A percentile compares a stretch with the other conserved stretches of the same genome.
Evolutionary conservation across 345 rosid species (phyloP).

Genomic region (Psidium friedrichsthalianum): DNA sequence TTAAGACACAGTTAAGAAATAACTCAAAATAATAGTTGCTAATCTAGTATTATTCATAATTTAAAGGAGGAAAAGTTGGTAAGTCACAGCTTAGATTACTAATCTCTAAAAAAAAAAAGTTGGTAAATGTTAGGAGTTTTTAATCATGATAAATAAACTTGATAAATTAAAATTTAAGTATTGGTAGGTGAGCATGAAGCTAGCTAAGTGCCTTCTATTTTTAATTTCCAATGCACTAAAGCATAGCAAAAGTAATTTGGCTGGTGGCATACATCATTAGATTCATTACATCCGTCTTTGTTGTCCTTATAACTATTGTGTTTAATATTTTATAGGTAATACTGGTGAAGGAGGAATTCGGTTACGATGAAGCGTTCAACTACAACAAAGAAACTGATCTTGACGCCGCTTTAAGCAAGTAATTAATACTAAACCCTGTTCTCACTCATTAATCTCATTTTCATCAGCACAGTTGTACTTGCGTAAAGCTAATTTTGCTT

Average conservation of each 20-base stretch:
- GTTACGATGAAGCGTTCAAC: constrained; percentile 46
- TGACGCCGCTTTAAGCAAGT: constrained; percentile 36
- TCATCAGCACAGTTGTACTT: not conserved
- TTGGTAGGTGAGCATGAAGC: not conserved
- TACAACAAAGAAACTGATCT: constrained; percentile 29
- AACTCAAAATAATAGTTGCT: not conserved
- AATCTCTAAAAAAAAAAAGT: not conserved
- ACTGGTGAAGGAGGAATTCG: constrained; percentile 32
- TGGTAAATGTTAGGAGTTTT: not conserved
- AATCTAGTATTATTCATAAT: not conserved
- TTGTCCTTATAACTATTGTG: too few relatives aligned
- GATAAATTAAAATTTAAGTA: not conserved
- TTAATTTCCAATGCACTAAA: not conserved
- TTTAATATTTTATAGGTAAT: constrained; percentile 9
- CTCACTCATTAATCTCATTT: not conserved
- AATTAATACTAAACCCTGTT: not conserved
- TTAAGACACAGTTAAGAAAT: not conserved
- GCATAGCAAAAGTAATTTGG: not conserved
- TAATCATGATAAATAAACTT: not conserved
- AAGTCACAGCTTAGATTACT: not conserved
- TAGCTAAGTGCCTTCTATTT: not conserved
- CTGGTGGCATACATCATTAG: not conserved
- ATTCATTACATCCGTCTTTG: too few relatives aligned
- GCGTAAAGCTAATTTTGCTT: not conserved
- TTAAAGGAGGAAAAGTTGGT: not conserved